phyloP scores from a whole-genome alignment of 2,329 filamentous ascomycete genomes.

The Clonostachys rhizophaga region DNA sequence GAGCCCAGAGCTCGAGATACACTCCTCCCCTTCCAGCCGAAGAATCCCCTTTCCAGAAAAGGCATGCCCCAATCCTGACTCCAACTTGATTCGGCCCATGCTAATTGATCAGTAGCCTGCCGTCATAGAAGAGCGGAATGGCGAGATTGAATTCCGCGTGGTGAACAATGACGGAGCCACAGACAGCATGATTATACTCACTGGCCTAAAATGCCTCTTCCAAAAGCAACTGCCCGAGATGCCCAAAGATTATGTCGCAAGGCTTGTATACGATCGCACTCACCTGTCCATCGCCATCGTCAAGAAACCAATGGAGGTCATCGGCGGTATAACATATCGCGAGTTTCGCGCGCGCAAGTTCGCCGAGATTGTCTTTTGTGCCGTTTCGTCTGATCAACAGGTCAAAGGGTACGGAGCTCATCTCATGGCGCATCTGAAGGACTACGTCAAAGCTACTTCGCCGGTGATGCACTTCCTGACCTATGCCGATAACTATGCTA shows the following conservation, averaged over 20 bases:
- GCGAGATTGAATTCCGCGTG: conserved; percentile 87
- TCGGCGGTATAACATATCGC: conserved; percentile 86
- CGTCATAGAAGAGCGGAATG: conserved; percentile 80
- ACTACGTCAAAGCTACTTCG: conserved; percentile 89
- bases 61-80: not conserved
- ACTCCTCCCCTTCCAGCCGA: too few relatives aligned
- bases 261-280: conserved; percentile 86
- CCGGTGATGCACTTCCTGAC: conserved; percentile 94
- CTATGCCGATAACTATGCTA: conserved; percentile 93
- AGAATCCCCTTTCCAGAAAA: not conserved
- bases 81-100: not conserved
- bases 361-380: conserved; percentile 92
- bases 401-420: conserved; percentile 93
- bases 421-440: conserved; percentile 89
- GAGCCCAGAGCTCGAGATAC: too few relatives aligned
- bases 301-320: conserved; percentile 82
- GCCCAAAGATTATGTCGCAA: conserved; percentile 93
- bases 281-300: conserved; percentile 90
- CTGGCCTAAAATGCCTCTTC: conserved; percentile 91
- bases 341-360: conserved; percentile 83
- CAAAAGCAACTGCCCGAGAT: conserved; percentile 94
- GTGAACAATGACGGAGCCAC: conserved; percentile 85
- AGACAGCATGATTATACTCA: conserved; percentile 82
- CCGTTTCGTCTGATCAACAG: conserved; percentile 88
- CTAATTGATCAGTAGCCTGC: conserved; percentile 53